phyloP scores from a whole-genome alignment of 345 rosid species.

The Eucalyptus regnans region DNA sequence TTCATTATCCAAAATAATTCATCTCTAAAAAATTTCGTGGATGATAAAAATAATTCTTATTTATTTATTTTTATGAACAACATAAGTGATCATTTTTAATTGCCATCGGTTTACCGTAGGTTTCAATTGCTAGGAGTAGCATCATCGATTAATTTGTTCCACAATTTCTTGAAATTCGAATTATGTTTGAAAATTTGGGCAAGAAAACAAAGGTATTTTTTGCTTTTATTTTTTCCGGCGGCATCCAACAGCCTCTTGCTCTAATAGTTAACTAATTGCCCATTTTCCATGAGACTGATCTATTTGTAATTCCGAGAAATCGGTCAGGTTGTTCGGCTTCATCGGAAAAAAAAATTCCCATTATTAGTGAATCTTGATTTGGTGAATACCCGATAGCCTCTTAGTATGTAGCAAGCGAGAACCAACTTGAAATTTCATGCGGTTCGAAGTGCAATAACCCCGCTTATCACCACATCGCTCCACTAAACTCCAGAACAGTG shows the following conservation, averaged over 20 bases:
- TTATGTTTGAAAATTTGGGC: too few species aligned
- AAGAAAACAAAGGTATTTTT: rapidly evolving
- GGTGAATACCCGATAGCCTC: rapidly evolving
- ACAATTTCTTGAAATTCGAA: too few species aligned
- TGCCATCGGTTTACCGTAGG: too few species aligned
- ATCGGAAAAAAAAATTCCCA: neutral
- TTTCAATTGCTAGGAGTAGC: too few species aligned
- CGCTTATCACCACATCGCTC: rapidly evolving
- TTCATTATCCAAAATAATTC: neutral
- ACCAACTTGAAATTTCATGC: neutral
- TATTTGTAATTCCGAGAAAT: neutral
- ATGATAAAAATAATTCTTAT: rapidly evolving
- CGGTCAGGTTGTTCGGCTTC: rapidly evolving
- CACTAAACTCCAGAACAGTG: rapidly evolving
- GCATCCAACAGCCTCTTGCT: neutral
- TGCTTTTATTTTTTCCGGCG: neutral
- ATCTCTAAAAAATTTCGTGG: too few species aligned
- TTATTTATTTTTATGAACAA: rapidly evolving
- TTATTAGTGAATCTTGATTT: too few species aligned
- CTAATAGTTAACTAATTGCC: neutral
- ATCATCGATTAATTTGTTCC: neutral
- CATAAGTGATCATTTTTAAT: too few species aligned
- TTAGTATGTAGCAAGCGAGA: neutral
- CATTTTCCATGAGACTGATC: rapidly evolving
- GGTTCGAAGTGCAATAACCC: rapidly evolving